Conservation (phyloP, 2,329 filamentous ascomycete species). For the Tolypocladium tropicale region DNA sequence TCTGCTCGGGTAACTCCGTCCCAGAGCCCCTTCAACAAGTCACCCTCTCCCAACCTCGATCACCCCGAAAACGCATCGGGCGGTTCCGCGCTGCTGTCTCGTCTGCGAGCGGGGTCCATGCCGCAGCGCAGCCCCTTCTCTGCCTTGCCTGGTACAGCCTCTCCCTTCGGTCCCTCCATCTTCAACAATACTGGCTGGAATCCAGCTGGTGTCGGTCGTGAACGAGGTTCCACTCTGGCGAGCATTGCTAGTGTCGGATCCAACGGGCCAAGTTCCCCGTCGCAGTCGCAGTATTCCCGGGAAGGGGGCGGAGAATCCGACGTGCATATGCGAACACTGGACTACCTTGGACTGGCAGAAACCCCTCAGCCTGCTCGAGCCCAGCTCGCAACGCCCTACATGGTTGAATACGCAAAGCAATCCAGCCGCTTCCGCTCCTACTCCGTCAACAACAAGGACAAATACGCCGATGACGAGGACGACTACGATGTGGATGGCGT, state of each 20-base stretch:
- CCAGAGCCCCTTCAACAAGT: constrained; percentile 70
- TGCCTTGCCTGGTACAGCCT: constrained; percentile 42
- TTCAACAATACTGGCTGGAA: constrained; percentile 79
- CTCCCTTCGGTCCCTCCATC: constrained; percentile 79
- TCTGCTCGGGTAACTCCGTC: constrained; percentile 78
- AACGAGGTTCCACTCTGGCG: constrained; percentile 75
- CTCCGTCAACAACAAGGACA: constrained; percentile 97
- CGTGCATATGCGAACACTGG: constrained; percentile 79
- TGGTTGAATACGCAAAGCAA: constrained; percentile 68
- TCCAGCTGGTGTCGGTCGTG: constrained; percentile 52
- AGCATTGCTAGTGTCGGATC: constrained; percentile 80
- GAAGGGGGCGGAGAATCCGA: constrained; percentile 80
- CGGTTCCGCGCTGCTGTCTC: constrained; percentile 68
- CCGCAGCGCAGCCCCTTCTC: constrained; percentile 70
- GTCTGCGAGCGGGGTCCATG: constrained; percentile 86
- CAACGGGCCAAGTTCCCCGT: constrained; percentile 79
- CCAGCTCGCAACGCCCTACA: constrained; percentile 63
- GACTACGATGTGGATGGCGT: constrained; percentile 51
- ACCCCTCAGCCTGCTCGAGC: constrained; percentile 75
- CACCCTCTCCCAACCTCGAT: constrained; percentile 46
- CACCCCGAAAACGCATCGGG: constrained; percentile 35
- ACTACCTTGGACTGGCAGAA: constrained; percentile 91
- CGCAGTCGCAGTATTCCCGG: constrained; percentile 75
- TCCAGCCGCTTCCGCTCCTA: constrained; percentile 90
- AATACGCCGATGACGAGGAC: constrained; percentile 83